Base-by-base conservation (phyloP, 805 yeast genomes). In the Teunomyces aglyptinius region DNA sequence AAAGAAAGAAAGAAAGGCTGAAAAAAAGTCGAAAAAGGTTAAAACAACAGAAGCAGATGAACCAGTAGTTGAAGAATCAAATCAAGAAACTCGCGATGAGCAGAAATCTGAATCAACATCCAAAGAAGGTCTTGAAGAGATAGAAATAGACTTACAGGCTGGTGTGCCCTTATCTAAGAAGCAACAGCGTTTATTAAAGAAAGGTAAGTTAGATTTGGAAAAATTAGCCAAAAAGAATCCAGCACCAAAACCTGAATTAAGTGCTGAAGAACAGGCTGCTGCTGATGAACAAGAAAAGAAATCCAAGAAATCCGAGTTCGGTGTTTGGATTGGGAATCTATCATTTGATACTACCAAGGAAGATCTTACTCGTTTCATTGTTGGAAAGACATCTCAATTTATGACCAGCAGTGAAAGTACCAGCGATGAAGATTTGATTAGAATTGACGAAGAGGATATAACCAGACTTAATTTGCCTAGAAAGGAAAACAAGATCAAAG, bases 271-370 rank as follows among this genome's bases (percentile, higher is more conserved):
- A 28, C 61, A 62, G 38, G 67, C 60, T 24, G 51, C 53, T 26
- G 60, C 57, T 20, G 68, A 58, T 15, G 61, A 57, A n/a, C 63
- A 61, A 19, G 68, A 63, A 36, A 52, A 58, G 15, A 51, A 54
- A 43, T 48, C 64, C 2, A 71, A 70, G 43, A 73, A 73, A 59
- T 76, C 84, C 4, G 80, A 76, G 45, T 79, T 69, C 57, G 95
- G 95, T 38, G 94, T 90, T 29, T 94, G 99, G 99, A 80, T 94
- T 40, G 99, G 99, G 36, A 94, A 94, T 63, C 68, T 94, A 52
- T 77, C 96, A 0, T 94, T 85, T 58, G 94, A 88, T 44, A 89
- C 97, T 4, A 75, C 83, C 0, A 82, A 78, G 55, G 92, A 86
- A 29, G 95, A 90, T 52, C 60, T 94, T 28, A 70, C 71, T 11